phyloP scores from a whole-genome alignment of 2,329 filamentous ascomycete species.

The Fusarium sp. region DNA sequence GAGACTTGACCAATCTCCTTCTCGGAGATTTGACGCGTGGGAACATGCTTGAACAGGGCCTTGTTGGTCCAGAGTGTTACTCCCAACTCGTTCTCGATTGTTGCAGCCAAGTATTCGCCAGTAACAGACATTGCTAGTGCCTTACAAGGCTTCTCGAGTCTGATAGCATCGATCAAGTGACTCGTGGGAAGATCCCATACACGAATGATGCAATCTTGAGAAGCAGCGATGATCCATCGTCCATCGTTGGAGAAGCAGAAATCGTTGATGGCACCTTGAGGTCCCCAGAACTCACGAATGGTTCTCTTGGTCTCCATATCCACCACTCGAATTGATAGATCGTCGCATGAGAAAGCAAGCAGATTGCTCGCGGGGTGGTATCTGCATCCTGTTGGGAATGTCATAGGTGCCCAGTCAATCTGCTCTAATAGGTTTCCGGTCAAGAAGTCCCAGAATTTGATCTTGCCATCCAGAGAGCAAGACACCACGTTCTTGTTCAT shows the following conservation, averaged over 20 bases:
- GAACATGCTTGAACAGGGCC: slow-evolving; percentile 87
- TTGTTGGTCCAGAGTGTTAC: slow-evolving; percentile 98
- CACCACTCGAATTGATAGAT: slow-evolving; percentile 86
- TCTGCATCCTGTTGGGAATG: slow-evolving; percentile 77
- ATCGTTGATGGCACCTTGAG: slow-evolving; percentile 77
- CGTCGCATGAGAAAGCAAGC: slow-evolving; percentile 88
- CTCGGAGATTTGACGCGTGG: slow-evolving; percentile 85
- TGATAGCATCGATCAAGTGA: slow-evolving; percentile 93
- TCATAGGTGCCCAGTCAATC: slow-evolving; percentile 82
- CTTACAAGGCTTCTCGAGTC: slow-evolving; percentile 80
- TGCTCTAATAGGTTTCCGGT: slow-evolving; percentile 82
- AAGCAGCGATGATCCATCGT: slow-evolving; percentile 90
- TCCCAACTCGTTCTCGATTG: slow-evolving; percentile 82
- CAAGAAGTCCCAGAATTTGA: slow-evolving; percentile 98
- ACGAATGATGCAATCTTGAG: slow-evolving; percentile 80
- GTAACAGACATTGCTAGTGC: slow-evolving; percentile 88
- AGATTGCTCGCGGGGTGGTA: slow-evolving; percentile 88
- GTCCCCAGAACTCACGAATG: slow-evolving; percentile 92
- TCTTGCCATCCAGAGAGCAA: slow-evolving; percentile 87
- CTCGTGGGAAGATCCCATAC: slow-evolving; percentile 97
- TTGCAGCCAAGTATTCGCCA: slow-evolving; percentile 93
- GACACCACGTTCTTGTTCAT: slow-evolving; percentile 88
- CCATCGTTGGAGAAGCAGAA: slow-evolving; percentile 93
- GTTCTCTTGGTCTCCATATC: slow-evolving; percentile 91
- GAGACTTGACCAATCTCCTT: slow-evolving; percentile 73